Evolutionary conservation across 2,329 filamentous ascomycete genomes (phyloP), one percentile per base, ranked within the genome.

Genomic region (Exophiala lecanii-corni): DNA sequence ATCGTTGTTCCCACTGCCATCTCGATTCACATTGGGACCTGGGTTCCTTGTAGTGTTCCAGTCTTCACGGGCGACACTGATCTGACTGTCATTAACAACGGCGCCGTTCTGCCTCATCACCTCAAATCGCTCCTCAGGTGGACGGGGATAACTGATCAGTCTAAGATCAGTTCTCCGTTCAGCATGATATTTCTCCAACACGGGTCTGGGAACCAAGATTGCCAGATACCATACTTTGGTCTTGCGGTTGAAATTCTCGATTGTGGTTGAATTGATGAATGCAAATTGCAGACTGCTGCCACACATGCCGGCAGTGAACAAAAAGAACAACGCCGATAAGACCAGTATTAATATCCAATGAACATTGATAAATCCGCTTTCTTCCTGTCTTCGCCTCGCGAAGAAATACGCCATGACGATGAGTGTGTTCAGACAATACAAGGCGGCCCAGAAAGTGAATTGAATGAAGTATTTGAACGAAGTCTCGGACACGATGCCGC

Each of bases 381-480:
- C 32, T 54, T 68, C 57, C 7, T 63, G 58, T 15, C 66, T 62
- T 39, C 79, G 69, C 40, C 80, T 73, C 2, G 71, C 73, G 3
- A 89, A 63, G 47, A 81, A 82, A 41, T 83, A 76, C 2, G 79
- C 81, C 47, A 80, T 69, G 1, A 82, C 72, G 16, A 80, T 75
- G 37, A 94, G 65, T 7, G 76, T 65, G 45, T 86, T 76, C 2
- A 71, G 63, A 53, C 82, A 88, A 55, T 82, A 86, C 3, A 87
- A 56, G 3, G 78, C 68, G 1, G 80, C 80, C 61, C 92, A 95
- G 32, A 78, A 74, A 12, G 81, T 80, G 59, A 96, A 95, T 54
- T 96, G 92, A 9, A 89, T 70, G 59, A 98, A 97, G 65, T 87
- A 96, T 57, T 96, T 96, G 69, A 91, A 89, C 2, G 83, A 72